A percentile compares a stretch with the other conserved stretches of the same genome.
Evolutionary conservation across 176 grass and related monocot genomes (phyloP).

Genomic region (Bonia amplexicaulis): DNA sequence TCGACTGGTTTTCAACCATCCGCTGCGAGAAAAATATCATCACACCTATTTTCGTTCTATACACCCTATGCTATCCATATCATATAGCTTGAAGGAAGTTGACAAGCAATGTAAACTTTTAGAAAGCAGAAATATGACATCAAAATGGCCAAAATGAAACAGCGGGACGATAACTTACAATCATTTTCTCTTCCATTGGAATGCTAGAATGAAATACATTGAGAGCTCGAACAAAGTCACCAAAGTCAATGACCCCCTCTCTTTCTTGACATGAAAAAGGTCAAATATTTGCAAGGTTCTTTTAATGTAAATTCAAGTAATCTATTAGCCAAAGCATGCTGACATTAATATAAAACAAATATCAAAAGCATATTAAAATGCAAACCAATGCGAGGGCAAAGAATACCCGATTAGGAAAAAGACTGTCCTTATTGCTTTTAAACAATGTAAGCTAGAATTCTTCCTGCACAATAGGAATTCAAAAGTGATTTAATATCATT

Average conservation of each 20-base stretch:
- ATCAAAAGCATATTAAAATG: neutral
- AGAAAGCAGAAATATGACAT: conserved; percentile 9
- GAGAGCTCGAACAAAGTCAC: conserved; percentile 75
- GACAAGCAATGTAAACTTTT: conserved; percentile 14
- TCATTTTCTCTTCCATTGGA: conserved; percentile 79
- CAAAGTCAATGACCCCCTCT: conserved; percentile 66
- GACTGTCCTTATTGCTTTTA: conserved; percentile 76
- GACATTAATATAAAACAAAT: neutral
- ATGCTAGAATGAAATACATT: conserved; percentile 83
- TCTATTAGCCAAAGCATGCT: neutral
- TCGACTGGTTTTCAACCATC: too few relatives aligned
- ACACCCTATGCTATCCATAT: conserved; percentile 77
- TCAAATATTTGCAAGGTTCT: conserved; percentile 63
- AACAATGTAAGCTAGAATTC: conserved; percentile 88
- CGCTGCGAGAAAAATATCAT: too few relatives aligned
- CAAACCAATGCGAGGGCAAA: neutral
- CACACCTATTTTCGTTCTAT: conserved; percentile 86
- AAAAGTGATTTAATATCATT: neutral
- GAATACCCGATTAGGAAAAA: conserved; percentile 76
- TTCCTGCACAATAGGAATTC: conserved; percentile 42
- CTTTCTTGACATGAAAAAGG: conserved; percentile 82
- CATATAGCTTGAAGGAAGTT: conserved; percentile 90
- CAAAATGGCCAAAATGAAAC: neutral
- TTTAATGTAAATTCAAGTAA: conserved; percentile 16
- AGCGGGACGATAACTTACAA: conserved; percentile 44